A percentile compares a stretch with the other conserved stretches of the same genome.
phyloP scores from a whole-genome alignment of 495 filamentous ascomycete genomes.

The Penicillium lividum region DNA sequence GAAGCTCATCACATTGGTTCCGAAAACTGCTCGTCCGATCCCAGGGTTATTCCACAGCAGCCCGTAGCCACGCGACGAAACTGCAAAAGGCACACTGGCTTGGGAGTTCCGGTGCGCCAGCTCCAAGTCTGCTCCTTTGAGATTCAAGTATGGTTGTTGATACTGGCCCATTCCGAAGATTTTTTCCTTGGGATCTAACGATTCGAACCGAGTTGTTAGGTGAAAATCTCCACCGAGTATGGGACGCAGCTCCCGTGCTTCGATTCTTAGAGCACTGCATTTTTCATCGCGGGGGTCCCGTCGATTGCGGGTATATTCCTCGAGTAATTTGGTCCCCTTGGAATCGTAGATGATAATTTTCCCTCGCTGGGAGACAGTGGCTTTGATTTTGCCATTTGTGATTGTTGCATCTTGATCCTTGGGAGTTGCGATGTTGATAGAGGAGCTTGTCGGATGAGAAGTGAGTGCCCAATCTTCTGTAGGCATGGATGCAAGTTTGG shows the following conservation, averaged over 20 bases:
- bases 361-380: slow-evolving; percentile 44
- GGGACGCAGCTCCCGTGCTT: slow-evolving; percentile 57
- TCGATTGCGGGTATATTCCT: slow-evolving; percentile 59
- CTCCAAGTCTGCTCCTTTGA: slow-evolving; percentile 58
- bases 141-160: slow-evolving; percentile 55
- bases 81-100: slow-evolving; percentile 56
- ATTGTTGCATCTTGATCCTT: slow-evolving; percentile 41
- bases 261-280: slow-evolving; percentile 52
- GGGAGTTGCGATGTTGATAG: slow-evolving; percentile 25
- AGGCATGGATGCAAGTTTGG: slow-evolving; percentile 49
- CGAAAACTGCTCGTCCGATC: slow-evolving; percentile 56
- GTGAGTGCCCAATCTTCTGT: slow-evolving; percentile 55
- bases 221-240: slow-evolving; percentile 53
- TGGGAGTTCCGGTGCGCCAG: slow-evolving; percentile 64
- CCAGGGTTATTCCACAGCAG: slow-evolving; percentile 61
- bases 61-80: slow-evolving; percentile 57
- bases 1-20: slow-evolving; percentile 59
- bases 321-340: slow-evolving; percentile 45
- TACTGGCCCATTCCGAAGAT: slow-evolving; percentile 67
- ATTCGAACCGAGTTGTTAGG: slow-evolving; percentile 55
- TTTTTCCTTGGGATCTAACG: slow-evolving; percentile 50
- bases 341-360: slow-evolving; percentile 54
- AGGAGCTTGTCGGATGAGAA: slow-evolving; percentile 20
- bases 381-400: slow-evolving; percentile 53
- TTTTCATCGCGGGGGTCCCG: slow-evolving; percentile 53